Evolutionary conservation across 2,329 filamentous ascomycete species (phyloP).

Genomic region (Venturia nashicola): DNA sequence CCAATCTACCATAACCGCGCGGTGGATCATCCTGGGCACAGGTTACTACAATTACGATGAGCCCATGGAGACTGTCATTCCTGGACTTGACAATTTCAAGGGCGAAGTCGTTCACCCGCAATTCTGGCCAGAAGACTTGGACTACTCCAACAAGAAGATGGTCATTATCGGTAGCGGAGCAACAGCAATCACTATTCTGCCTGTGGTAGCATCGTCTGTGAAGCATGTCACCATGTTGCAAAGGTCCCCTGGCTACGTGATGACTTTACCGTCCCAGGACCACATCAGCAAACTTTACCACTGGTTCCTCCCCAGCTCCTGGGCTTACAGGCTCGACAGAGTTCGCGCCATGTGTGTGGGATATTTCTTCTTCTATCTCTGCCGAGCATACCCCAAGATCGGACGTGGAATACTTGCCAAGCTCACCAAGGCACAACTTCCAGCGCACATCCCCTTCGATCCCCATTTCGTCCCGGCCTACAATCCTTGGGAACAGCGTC

Average conservation of each 20-base stretch:
- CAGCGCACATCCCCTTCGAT: slow-evolving; percentile 28
- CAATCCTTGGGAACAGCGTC: slow-evolving; percentile 54
- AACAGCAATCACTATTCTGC: slow-evolving; percentile 67
- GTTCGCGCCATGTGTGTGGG: slow-evolving; percentile 39
- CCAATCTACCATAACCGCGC: slow-evolving; percentile 24
- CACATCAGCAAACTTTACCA: slow-evolving; percentile 26
- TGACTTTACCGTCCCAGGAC: slow-evolving; percentile 35
- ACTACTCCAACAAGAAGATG: slow-evolving; percentile 55
- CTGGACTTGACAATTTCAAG: slow-evolving; percentile 53
- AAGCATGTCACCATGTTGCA: slow-evolving; percentile 66
- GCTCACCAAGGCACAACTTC: slow-evolving; percentile 38
- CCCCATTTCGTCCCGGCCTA: slow-evolving; percentile 36
- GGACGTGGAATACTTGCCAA: slow-evolving; percentile 37
- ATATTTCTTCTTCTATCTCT: slow-evolving; percentile 36
- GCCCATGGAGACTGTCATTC: slow-evolving; percentile 48
- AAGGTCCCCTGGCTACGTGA: slow-evolving; percentile 60
- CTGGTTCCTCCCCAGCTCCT: slow-evolving; percentile 16
- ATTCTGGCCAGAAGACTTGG: slow-evolving; percentile 60
- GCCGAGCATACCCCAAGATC: slow-evolving; percentile 39
- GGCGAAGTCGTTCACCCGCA: slow-evolving; percentile 57
- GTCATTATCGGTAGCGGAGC: slow-evolving; percentile 68
- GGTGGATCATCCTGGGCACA: slow-evolving; percentile 46
- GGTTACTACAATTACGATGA: slow-evolving; percentile 66
- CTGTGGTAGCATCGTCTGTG: slow-evolving; percentile 53
- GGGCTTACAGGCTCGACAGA: slow-evolving; percentile 34